A percentile compares a stretch with the other conserved stretches of the same genome.
These are phyloP conservation scores for Penicillium sp. DNA, from an alignment of 2,329 filamentous ascomycete genomes.

Conservation along the genomic window DNA sequence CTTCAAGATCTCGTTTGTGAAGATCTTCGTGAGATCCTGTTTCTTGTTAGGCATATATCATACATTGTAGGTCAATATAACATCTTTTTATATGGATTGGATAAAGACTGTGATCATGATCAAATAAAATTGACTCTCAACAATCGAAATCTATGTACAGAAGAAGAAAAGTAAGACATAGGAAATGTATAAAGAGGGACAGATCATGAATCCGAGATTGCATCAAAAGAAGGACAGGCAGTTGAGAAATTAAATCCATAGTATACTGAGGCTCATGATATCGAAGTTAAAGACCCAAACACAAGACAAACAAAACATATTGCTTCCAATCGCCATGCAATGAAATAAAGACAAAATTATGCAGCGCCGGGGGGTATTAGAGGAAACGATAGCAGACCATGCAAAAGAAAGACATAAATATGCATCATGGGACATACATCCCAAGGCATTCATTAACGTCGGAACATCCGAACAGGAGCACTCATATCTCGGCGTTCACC, in stretches of 20 bases:
- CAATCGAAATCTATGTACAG: neutral
- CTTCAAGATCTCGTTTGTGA: neutral
- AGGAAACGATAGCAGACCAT: slow-evolving; percentile 18
- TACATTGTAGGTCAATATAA: slow-evolving; percentile 1
- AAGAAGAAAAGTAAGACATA: slow-evolving; percentile 21
- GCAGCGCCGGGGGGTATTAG: slow-evolving; percentile 31
- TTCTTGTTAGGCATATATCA: neutral
- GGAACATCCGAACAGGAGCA: slow-evolving; percentile 37
- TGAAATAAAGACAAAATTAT: slow-evolving; percentile 10
- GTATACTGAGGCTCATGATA: slow-evolving; percentile 10
- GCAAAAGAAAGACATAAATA: slow-evolving; percentile 12
- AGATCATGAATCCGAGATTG: slow-evolving; percentile 2
- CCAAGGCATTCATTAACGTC: slow-evolving; percentile 15
- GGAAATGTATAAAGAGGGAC: slow-evolving; percentile 7
- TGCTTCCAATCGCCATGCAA: slow-evolving; percentile 13
- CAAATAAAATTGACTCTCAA: neutral
- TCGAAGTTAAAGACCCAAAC: slow-evolving; percentile 4
- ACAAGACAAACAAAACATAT: slow-evolving; percentile 6
- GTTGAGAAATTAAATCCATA: slow-evolving; percentile 1
- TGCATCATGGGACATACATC: neutral
- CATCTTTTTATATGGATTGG: neutral
- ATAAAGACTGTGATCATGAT: neutral
- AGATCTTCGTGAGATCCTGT: neutral
- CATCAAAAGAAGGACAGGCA: slow-evolving; percentile 2
- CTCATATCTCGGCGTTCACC: slow-evolving; percentile 37